phyloP scores from a whole-genome alignment of 345 rosid species.

The Boechera divaricarpa region DNA sequence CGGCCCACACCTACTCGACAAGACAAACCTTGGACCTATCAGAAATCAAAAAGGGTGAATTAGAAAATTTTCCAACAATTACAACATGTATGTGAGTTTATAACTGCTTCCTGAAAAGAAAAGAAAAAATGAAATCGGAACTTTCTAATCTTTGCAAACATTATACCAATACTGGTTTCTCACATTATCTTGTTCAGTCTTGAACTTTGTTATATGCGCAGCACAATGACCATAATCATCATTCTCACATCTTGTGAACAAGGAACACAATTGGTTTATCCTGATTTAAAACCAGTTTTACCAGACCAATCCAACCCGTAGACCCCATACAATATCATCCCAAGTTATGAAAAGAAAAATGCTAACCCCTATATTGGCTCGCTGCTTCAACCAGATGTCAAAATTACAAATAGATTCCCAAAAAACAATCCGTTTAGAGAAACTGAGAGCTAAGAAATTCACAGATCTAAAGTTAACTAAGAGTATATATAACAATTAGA shows the following conservation, averaged over 20 bases:
- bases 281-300: neutral
- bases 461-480: conserved; percentile 3
- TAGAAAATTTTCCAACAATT: neutral
- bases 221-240: neutral
- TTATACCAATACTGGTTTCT: neutral
- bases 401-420: neutral
- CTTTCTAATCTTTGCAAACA: neutral
- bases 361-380: neutral
- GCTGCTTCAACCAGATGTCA: neutral
- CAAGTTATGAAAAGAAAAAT: neutral
- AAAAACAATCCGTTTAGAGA: neutral
- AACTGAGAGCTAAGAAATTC: neutral
- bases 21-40: neutral
- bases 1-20: neutral
- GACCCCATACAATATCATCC: neutral
- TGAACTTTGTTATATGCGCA: neutral
- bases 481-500: neutral
- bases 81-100: neutral
- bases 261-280: neutral
- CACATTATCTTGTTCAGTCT: neutral
- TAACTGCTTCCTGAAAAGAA: neutral
- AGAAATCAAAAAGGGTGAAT: neutral
- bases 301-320: neutral
- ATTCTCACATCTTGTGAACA: neutral
- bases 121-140: neutral